A percentile compares a stretch with the other conserved stretches of the same genome.
phyloP scores from a whole-genome alignment of 2,329 filamentous ascomycete species.

The Penicillium sp. region DNA sequence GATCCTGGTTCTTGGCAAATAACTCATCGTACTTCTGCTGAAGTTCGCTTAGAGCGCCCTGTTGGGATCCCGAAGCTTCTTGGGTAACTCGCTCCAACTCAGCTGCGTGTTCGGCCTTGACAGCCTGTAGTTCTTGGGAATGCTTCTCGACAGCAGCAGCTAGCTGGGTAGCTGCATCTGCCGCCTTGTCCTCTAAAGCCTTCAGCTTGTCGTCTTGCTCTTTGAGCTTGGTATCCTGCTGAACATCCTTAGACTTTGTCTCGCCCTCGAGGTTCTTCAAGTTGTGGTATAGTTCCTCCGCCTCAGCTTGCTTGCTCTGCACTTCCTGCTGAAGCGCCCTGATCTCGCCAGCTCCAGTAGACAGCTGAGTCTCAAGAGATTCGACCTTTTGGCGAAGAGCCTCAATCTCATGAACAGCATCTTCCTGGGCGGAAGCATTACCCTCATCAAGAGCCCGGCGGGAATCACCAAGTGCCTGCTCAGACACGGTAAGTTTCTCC shows the following conservation, averaged over 20 bases:
- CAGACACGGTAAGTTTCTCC: slow-evolving; percentile 38
- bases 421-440: slow-evolving; percentile 36
- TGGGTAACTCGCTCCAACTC: slow-evolving; percentile 38
- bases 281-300: slow-evolving; percentile 42
- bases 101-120: slow-evolving; percentile 40
- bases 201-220: slow-evolving; percentile 39
- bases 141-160: slow-evolving; percentile 38
- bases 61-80: slow-evolving; percentile 37
- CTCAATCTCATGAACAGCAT: slow-evolving; percentile 41
- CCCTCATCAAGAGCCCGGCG: slow-evolving; percentile 41
- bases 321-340: slow-evolving; percentile 40
- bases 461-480: slow-evolving; percentile 38
- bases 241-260: slow-evolving; percentile 41
- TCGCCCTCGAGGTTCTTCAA: slow-evolving; percentile 43
- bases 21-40: slow-evolving; percentile 42
- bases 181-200: slow-evolving; percentile 39
- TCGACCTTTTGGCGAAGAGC: slow-evolving; percentile 40
- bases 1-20: slow-evolving; percentile 29
- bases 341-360: slow-evolving; percentile 37
- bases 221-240: slow-evolving; percentile 38
- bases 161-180: slow-evolving; percentile 34
- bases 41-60: slow-evolving; percentile 34
- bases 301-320: slow-evolving; percentile 41
- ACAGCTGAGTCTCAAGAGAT: slow-evolving; percentile 37
- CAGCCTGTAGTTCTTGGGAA: slow-evolving; percentile 34